Base-by-base conservation (phyloP, 2,329 filamentous ascomycete genomes). In the Penicillium griseofulvum region DNA sequence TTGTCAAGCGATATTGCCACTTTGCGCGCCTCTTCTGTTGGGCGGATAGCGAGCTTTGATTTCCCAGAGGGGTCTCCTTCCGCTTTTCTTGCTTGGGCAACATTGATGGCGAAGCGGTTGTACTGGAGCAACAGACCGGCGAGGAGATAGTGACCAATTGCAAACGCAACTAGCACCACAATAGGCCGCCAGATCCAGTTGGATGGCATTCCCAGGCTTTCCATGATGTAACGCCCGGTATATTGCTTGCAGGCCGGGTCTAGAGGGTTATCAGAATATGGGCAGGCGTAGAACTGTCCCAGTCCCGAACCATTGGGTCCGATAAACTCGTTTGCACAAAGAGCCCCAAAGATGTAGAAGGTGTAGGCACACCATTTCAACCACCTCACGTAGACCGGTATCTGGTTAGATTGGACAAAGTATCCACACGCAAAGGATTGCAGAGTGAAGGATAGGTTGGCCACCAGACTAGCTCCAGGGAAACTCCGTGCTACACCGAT, bases 331-430 rank as follows among this genome's bases (percentile, higher is more conserved):
- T 92, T 92, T 2, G 83, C 83, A 42, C 80, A 84, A 7, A 91
- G 80, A 2, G 87, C 87, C 0, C 87, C 85, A 64, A 91, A 90
- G 0, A 81, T 82, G 64, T 91, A 91, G 66, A 65, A 70, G 0
- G 67, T 69, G 44, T 73, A 73, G 5, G 66, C 67, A 4, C 64
- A 68, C 74, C 73, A 76, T 56, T 90, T 91, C 1, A 89, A 75
- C 89, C 89, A 92, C 52, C 88, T 80, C n/a, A 90, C 83, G 63
- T 91, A 92, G 1, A 91, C 78, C 0, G 89, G 87, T 4, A 92
- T 88, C 5, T 86, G 84, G 50, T 89, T 84, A 11, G 81, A 80
- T 68, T 91, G 88, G 14, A 91, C 84, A 61, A 92, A 91, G 70
- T 87, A 91, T 1, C 89, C 89, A 59, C 88, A 90, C 0, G 85